Percentiles rank a stretch among this genome's conserved stretches.
Conservation (phyloP, 2,329 filamentous ascomycete genomes). For the Lecanicillium sp. region DNA sequence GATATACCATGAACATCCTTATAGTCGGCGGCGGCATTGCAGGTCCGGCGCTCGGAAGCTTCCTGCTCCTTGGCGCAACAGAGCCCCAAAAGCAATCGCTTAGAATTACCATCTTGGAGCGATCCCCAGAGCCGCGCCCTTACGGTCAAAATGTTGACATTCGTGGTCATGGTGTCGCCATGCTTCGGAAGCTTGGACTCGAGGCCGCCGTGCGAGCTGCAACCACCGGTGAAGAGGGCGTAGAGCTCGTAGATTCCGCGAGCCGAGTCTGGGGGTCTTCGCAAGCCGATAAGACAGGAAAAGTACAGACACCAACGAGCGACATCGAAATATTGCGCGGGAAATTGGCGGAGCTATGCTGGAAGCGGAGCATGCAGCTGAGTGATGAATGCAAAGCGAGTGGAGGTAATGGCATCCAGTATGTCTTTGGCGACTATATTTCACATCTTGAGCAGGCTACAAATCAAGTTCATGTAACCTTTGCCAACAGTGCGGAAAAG, state of each 20-base stretch:
- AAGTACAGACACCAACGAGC: slow-evolving; percentile 40
- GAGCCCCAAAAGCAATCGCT: slow-evolving; percentile 15
- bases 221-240: slow-evolving; percentile 42
- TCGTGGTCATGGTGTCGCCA: slow-evolving; percentile 34
- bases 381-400: slow-evolving; percentile 32
- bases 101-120: slow-evolving; percentile 39
- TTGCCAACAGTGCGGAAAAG: slow-evolving; percentile 36
- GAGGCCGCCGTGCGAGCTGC: slow-evolving; percentile 29
- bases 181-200: slow-evolving; percentile 35
- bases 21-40: slow-evolving; percentile 42
- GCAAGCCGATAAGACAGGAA: slow-evolving; percentile 34
- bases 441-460: slow-evolving; percentile 25
- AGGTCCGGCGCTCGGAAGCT: slow-evolving; percentile 37
- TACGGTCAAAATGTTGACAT: slow-evolving; percentile 42
- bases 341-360: slow-evolving; percentile 35
- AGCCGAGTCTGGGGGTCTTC: slow-evolving; percentile 35
- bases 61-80: slow-evolving; percentile 28
- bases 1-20: slow-evolving; percentile 28
- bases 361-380: slow-evolving; percentile 31
- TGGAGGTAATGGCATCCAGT: slow-evolving; percentile 16
- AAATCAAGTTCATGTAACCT: slow-evolving; percentile 27
- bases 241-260: slow-evolving; percentile 37
- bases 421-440: slow-evolving; percentile 26
- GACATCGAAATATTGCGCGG: slow-evolving; percentile 57
- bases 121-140: slow-evolving; percentile 29